Evolutionary conservation across 2,329 filamentous ascomycete species (phyloP), one percentile per base, ranked within the genome.

Genomic region (Xylariomycetidae sp.): DNA sequence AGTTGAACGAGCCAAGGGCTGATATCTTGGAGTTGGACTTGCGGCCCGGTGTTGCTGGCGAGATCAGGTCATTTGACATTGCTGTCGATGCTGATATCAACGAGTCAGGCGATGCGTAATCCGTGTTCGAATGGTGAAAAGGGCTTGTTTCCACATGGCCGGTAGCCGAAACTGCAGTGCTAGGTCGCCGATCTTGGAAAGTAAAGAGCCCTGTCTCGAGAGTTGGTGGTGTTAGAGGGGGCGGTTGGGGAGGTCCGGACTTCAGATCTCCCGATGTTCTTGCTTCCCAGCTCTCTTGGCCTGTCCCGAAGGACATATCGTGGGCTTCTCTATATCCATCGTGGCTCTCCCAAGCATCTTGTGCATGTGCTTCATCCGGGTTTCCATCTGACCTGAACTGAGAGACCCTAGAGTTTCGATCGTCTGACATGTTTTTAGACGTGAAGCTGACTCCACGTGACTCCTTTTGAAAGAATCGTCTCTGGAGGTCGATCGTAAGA

Each of bases 61-160:
- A 54, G 20, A 51, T 49, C 10, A 48, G 46, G 15, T 33, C 36
- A 8, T 46, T 38, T 7, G 48, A 36, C 6, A 44, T 22, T 19
- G 39, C 43, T 4, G 45, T 46, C 12, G 46, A 49, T 13, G 42
- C 41, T 11, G 49, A 45, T 13, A 31, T 39, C 9, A 48, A 41
- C 7, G 49, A 44, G 7, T 59, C 58, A 11, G 56, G 60, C 18
- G 59, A 63, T 40, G 59, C 58, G 53, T 72, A 72, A 42, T 72
- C 68, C 1, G 69, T 69, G 41, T 72, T 70, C 3, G 66, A 63
- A 40, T 71, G 69, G 41, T 69, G 61, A 38, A 73, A 67, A 44
- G 68, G 63, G 27, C 51, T 51, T n/a, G 50, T 47, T 28, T 63
- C 63, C 8, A 64, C 41, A 8, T 57, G 54, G 8, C 56, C 54